Conservation (phyloP, 2,329 filamentous ascomycete species). For the Verticillium nonalfalfae region DNA sequence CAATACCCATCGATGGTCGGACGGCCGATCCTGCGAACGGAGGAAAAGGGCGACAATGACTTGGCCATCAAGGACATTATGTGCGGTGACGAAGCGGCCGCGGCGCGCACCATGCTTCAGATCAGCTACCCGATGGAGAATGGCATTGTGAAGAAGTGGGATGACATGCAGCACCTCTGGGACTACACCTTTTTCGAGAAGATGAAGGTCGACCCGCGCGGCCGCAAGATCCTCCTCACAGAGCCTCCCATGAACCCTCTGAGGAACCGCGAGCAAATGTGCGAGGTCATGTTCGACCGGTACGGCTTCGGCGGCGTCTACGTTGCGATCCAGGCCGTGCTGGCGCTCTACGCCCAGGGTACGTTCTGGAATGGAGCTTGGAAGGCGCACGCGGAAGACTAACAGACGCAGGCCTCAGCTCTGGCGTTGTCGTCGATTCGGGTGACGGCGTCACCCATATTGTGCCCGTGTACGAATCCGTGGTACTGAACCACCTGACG, state of each 20-base stretch:
- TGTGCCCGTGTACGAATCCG: constrained; percentile 96
- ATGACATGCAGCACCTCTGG: constrained; percentile 99
- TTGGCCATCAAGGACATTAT: constrained; percentile 93
- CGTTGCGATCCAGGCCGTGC: constrained; percentile 93
- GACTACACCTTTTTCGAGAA: constrained; percentile 98
- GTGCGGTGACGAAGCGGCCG: constrained; percentile 97
- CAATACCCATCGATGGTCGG: constrained; percentile 98
- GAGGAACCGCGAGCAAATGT: constrained; percentile 96
- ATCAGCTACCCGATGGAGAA: constrained; percentile 99
- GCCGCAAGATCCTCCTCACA: constrained; percentile 94
- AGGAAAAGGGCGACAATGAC: constrained; percentile 64
- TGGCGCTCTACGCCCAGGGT: constrained; percentile 96
- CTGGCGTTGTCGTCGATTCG: constrained; percentile 96
- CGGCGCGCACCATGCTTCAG: constrained; percentile 93
- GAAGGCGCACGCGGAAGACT: background rate
- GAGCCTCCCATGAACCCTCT: constrained; percentile 98
- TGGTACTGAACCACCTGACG: constrained; percentile 95
- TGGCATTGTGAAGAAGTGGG: constrained; percentile 98
- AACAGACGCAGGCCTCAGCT: constrained; percentile 60
- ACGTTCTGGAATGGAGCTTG: constrained; percentile 19
- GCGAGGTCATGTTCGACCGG: constrained; percentile 97
- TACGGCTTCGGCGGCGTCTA: constrained; percentile 97
- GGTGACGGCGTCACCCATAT: constrained; percentile 98
- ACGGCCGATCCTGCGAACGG: constrained; percentile 91
- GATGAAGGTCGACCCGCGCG: constrained; percentile 83